These are phyloP conservation scores for Alternaria metachromatica DNA, from an alignment of 2,329 filamentous ascomycete species.

Conservation along the genomic window DNA sequence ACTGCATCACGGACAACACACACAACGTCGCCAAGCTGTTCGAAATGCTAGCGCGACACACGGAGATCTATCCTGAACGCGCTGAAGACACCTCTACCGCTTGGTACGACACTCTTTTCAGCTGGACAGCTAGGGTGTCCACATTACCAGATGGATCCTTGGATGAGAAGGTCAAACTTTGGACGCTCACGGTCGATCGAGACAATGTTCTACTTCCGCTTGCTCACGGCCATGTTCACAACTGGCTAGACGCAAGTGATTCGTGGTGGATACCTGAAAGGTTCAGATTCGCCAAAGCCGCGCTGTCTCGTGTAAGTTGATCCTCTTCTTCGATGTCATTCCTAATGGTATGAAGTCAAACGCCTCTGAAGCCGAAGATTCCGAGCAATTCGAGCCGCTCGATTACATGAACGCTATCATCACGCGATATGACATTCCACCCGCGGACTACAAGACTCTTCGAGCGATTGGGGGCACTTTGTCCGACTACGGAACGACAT, in stretches of 20 bases:
- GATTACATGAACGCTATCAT: neutral
- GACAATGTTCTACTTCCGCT: neutral
- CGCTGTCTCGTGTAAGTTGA: neutral
- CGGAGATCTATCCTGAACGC: neutral
- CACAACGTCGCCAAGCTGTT: conserved; percentile 1
- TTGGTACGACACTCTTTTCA: neutral
- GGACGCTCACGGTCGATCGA: neutral
- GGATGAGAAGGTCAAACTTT: neutral
- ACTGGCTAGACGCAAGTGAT: neutral
- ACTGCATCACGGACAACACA: neutral
- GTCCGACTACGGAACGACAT: neutral
- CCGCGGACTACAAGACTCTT: neutral
- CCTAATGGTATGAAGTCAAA: too few relatives aligned
- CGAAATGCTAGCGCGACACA: neutral
- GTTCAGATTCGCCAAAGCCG: neutral
- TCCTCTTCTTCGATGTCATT: too few relatives aligned
- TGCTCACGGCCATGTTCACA: neutral
- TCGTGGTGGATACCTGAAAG: neutral
- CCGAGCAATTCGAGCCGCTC: neutral
- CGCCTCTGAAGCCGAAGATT: neutral
- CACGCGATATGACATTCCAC: too few relatives aligned
- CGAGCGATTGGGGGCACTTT: neutral
- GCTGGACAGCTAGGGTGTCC: neutral
- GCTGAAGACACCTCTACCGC: neutral
- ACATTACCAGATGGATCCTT: neutral